These are phyloP conservation scores for Theileria annulata DNA, from an alignment of 169 alveolate genomes.

Conservation along the genomic window DNA sequence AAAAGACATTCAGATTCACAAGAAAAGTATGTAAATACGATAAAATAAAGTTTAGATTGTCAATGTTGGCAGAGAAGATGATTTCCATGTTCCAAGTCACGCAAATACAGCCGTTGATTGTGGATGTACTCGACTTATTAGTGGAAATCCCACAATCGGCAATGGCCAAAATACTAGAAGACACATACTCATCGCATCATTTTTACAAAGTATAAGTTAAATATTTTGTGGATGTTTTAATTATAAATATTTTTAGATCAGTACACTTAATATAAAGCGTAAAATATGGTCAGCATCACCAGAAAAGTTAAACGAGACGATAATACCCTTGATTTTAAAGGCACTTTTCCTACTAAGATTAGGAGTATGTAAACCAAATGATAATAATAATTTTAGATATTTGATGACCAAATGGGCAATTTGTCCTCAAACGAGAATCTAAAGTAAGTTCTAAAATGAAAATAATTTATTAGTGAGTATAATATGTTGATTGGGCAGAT, in stretches of 20 bases:
- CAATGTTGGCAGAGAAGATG: slow-evolving; percentile 72
- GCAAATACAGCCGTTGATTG: slow-evolving; percentile 74
- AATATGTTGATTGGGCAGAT: slow-evolving; percentile 24
- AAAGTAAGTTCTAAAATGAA: not conserved
- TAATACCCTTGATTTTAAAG: slow-evolving; percentile 40
- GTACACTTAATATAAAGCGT: slow-evolving; percentile 39
- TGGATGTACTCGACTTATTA: slow-evolving; percentile 63
- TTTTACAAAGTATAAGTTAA: slow-evolving; percentile 59
- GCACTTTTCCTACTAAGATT: slow-evolving; percentile 54
- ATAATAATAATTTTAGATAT: slow-evolving; percentile 20
- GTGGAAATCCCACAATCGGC: slow-evolving; percentile 68
- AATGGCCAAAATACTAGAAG: slow-evolving; percentile 66
- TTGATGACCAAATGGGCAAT: slow-evolving; percentile 39
- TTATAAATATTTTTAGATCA: slow-evolving; percentile 15
- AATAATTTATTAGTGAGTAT: slow-evolving; percentile 27
- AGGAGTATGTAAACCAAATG: slow-evolving; percentile 32
- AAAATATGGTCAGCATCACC: slow-evolving; percentile 61
- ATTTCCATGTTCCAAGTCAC: slow-evolving; percentile 76
- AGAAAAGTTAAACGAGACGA: slow-evolving; percentile 26
- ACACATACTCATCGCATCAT: slow-evolving; percentile 71
- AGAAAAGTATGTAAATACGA: slow-evolving; percentile 21
- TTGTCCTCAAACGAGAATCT: slow-evolving; percentile 11
- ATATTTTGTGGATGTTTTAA: not conserved
- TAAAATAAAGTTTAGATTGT: slow-evolving; percentile 25
- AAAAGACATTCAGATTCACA: slow-evolving; percentile 54